Base-by-base conservation (phyloP, 768 basidiomycete species). In the Russula olivacea region DNA sequence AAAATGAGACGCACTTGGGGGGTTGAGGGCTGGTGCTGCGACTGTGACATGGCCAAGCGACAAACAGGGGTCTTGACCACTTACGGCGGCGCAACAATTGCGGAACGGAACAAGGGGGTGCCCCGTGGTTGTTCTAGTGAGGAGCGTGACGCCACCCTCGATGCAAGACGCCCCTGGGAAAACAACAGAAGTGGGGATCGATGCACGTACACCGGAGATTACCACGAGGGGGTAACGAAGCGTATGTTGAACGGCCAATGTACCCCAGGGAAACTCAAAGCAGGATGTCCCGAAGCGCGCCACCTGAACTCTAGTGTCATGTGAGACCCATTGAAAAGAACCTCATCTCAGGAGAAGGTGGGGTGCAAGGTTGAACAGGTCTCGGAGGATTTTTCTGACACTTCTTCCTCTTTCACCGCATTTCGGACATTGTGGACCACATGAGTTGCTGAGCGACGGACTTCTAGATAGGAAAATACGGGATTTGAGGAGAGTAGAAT, bases 391-490 rank as follows among this genome's bases (percentile, higher is more conserved):
- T 11, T 11, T 17, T 48, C 30, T 32, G 45, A 34, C 17, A 41
- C 7, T 14, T 30, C 25, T 32, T 45, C n/a, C 43, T 47, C 21
- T 47, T 47, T 21, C 45, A 41, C 30, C 28, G 17, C 21, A 32
- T 50, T 58, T 47, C 52, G 23, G 9, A 19, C 32, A 10, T 19
- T 15, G 21, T 47, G 52, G 43, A 59, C 57, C 43, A 19, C 50
- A 30, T 45, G 17, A 21, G 43, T 34, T 51, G n/a, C 21, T 36
- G 28, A 50, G 21, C 21, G 21, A 43, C 17, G 15, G 19, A 12
- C 21, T 50, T 54, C 58, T 32, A 17, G 53, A 62, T 59, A 40
- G 53, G 38, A 59, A 32, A 55, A 9, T 14, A 8, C 38, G 14
- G 21, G 19, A 32, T 53, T 49, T 49, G 50, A 41, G 19, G 50